Base-by-base conservation (phyloP, 441 rosid genomes). In the Populus trichocarpa region DNA sequence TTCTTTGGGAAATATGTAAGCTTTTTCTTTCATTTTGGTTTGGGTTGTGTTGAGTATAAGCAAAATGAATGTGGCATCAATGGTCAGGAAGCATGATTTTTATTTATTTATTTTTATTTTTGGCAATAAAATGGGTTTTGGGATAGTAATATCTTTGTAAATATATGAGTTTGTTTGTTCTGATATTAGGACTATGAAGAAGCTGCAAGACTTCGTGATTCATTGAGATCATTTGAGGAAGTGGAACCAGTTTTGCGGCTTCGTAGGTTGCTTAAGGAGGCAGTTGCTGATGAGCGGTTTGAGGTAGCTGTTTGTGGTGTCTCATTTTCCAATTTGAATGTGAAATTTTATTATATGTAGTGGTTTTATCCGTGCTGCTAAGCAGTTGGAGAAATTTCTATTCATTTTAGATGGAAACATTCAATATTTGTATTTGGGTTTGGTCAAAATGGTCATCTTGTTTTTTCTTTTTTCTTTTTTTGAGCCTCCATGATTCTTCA, bases 181-280 rank as follows among this genome's bases (percentile, higher is more conserved):
- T 6, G 10, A 3, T 71, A 57, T 22, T 73, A 90, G 94, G 86
- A 89, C 76, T 92, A 92, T 61, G 80, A 90, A 82, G 97, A 86
- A 81, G 97, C 97, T 65, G 94, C 94, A 4, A 85, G 92, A 76
- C 81, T 92, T 70, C 91, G 93, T 3, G 92, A 88, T 77, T 88
- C 92, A 5, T 72, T 92, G 83, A 90, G 79, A 78, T 77, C 79
- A 46, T 90, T 92, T 25, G 97, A 92, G 86, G 92, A 86, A 78
- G 91, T 84, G 76, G 94, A 92, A 81, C 94, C 94, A 3, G 84
- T 88, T 84, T 83, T 92, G 33, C 85, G 83, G 46, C 84, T 88
- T 59, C 82, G 89, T 36, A 86, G 89, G 77, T 74, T 86, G 84
- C 84, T 92, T 32, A 90, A 83, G 83, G 88, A 87, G 53, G 91